Evolutionary conservation across 208 protist genomes (phyloP).

Genomic region (Crithidia mellificae): DNA sequence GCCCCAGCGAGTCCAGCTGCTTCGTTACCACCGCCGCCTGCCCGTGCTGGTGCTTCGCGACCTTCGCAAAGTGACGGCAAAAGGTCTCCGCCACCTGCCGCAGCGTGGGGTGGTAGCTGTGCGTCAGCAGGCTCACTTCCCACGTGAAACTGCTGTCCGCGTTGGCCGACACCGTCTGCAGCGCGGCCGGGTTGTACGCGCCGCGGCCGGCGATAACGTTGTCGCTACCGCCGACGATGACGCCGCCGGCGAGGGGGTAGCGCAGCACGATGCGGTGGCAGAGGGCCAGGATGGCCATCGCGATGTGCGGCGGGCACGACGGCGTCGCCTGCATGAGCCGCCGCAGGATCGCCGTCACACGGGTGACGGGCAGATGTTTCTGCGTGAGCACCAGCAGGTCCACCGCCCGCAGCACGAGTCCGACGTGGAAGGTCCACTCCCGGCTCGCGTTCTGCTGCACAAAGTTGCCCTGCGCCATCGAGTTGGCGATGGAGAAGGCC

Average conservation of each 20-base stretch:
- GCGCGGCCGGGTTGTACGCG: slow-evolving; percentile 81
- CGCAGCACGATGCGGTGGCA: slow-evolving; percentile 81
- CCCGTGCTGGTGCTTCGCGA: slow-evolving; percentile 82
- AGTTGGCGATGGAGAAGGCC: slow-evolving; percentile 91
- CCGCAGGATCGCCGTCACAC: slow-evolving; percentile 87
- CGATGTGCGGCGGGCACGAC: slow-evolving; percentile 81
- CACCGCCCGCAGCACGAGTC: slow-evolving; percentile 85
- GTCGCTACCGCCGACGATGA: slow-evolving; percentile 89
- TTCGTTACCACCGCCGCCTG: slow-evolving; percentile 85
- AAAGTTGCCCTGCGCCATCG: slow-evolving; percentile 81
- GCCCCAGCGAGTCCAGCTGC: slow-evolving; percentile 84
- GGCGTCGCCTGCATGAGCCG: slow-evolving; percentile 70
- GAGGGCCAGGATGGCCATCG: slow-evolving; percentile 77
- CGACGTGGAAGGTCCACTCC: slow-evolving; percentile 89
- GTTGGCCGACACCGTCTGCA: slow-evolving; percentile 81
- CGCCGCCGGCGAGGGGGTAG: slow-evolving; percentile 76
- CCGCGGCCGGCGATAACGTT: slow-evolving; percentile 86
- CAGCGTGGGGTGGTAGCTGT: slow-evolving; percentile 87
- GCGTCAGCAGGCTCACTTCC: slow-evolving; percentile 74
- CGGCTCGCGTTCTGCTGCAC: slow-evolving; percentile 80
- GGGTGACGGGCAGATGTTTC: slow-evolving; percentile 83
- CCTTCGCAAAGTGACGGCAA: slow-evolving; percentile 81
- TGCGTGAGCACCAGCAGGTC: slow-evolving; percentile 90
- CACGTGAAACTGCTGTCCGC: slow-evolving; percentile 90
- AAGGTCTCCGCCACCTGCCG: slow-evolving; percentile 78